These are phyloP conservation scores for Paxillus ammoniavirescens DNA, from an alignment of 768 basidiomycete species.

Conservation along the genomic window DNA sequence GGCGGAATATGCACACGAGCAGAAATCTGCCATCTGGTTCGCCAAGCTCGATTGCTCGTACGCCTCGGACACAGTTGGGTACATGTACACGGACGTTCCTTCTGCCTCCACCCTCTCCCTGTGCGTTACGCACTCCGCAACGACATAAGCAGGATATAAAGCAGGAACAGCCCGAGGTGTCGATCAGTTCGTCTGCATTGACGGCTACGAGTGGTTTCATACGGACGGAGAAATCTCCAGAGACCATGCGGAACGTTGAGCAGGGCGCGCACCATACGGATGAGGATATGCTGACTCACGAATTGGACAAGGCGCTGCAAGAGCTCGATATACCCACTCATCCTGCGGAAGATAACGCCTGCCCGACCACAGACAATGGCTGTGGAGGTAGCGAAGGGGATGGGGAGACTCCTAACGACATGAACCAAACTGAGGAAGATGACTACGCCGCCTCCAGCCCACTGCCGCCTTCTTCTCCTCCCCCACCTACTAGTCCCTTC, in stretches of 20 bases:
- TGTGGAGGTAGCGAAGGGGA: constrained; percentile 3
- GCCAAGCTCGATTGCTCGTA: constrained; percentile 6
- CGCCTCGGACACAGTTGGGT: constrained; percentile 13
- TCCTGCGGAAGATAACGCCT: constrained; percentile 14
- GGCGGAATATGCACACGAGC: not conserved
- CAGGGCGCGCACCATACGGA: constrained; percentile 25
- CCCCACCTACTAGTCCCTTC: constrained; percentile 51
- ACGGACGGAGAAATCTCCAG: not conserved
- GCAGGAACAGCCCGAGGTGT: not conserved
- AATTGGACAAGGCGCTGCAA: constrained; percentile 40
- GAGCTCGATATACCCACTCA: constrained; percentile 43
- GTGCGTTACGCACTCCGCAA: constrained; percentile 9
- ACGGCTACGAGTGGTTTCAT: no score
- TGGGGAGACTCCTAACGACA: constrained; percentile 14
- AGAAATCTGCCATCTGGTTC: constrained; percentile 10
- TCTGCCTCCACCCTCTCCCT: constrained; percentile 26
- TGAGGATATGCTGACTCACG: constrained; percentile 27
- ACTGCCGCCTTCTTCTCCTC: constrained; percentile 63
- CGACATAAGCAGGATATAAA: no score
- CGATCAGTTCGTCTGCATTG: not conserved
- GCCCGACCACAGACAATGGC: not conserved
- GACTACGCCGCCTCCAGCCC: constrained; percentile 42
- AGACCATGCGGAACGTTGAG: constrained; percentile 1
- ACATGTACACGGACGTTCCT: constrained; percentile 21
- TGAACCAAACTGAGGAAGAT: constrained; percentile 24